Base-by-base conservation (phyloP, 257 asterid species). In the Datura wrightii region DNA sequence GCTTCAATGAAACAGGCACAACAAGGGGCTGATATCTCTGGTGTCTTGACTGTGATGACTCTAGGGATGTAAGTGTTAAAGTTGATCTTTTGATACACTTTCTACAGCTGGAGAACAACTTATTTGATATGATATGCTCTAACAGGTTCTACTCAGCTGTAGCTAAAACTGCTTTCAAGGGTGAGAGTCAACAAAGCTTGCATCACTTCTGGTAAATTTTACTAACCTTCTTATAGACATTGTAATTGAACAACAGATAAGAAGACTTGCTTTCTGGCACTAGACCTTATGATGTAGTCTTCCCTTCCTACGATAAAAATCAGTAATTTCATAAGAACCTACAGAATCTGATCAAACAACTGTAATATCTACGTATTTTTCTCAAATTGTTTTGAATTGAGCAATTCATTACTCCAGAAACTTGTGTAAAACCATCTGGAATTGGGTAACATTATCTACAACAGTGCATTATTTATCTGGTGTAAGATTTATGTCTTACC, bases 31-130 rank as follows among this genome's bases (percentile, higher is more conserved):
- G 92, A 84, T 65, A 59, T 91, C 70, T 96, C 99, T 85, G 99
- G 99, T 72, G 97, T 96, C 80, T 90, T 96, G 94, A 90, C 99
- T 14, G 99, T 95, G 90, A 96, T 96, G 99, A 92, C 98, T 79
- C 85, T 96, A 86, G 99, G 99, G 80, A 93, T 96, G 99, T 96
- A 93, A 86, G 99, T 87, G 83, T 65, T 18, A 78, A 37, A 52
- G 18, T 80, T 52, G 69, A 82, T 80, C 89, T 78, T 42, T 34
- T 80, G 19, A 81, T 85, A 67, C 80, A 79, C 76, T n/a, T 85
- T 55, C 84, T 18, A 76, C 54, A 1, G n/a, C 67, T 87, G 81
- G 56, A 79, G 79, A 86, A 83, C 76, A 83, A 80, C 88, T 88
- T 42, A 10, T 48, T 81, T 90, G 76, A 93, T 56, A 84, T 87